A percentile compares a stretch with the other conserved stretches of the same genome.
Conservation (phyloP, 345 rosid species). For the Microcos paniculata region DNA sequence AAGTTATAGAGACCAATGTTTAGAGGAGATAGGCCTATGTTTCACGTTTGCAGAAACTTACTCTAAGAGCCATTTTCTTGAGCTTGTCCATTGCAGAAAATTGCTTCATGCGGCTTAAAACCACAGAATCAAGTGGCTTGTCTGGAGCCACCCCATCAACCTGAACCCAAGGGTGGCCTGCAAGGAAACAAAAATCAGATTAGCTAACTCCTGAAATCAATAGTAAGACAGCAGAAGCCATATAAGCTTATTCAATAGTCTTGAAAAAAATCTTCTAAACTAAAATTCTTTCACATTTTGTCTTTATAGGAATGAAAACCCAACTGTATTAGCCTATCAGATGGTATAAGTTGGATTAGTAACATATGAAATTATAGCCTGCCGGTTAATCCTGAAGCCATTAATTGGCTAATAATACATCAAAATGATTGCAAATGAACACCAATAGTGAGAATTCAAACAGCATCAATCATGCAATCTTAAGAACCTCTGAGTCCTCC, state of each 20-base stretch:
- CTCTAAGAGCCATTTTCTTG: slow-evolving; percentile 80
- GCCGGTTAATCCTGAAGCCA: neutral
- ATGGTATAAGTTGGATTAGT: neutral
- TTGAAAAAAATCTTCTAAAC: too few relatives aligned
- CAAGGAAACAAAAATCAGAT: slow-evolving; percentile 12
- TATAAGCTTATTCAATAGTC: too few relatives aligned
- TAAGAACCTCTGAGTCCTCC: neutral
- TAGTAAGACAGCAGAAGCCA: too few relatives aligned
- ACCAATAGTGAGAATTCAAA: neutral
- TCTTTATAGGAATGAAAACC: too few relatives aligned
- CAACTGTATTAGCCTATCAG: too few relatives aligned
- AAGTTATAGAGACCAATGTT: neutral
- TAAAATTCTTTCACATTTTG: too few relatives aligned
- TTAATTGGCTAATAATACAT: neutral
- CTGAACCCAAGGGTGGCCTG: slow-evolving; percentile 92
- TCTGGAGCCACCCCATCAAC: slow-evolving; percentile 79
- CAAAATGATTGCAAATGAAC: neutral
- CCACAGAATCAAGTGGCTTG: slow-evolving; percentile 78
- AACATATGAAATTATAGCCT: neutral
- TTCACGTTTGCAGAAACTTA: slow-evolving; percentile 26
- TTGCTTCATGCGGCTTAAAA: slow-evolving; percentile 65
- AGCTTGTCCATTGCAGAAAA: slow-evolving; percentile 86
- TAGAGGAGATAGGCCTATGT: neutral
- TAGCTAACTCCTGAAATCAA: neutral
- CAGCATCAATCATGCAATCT: neutral